phyloP scores from a whole-genome alignment of 805 yeast genomes.

The Lachancea mirantina region DNA sequence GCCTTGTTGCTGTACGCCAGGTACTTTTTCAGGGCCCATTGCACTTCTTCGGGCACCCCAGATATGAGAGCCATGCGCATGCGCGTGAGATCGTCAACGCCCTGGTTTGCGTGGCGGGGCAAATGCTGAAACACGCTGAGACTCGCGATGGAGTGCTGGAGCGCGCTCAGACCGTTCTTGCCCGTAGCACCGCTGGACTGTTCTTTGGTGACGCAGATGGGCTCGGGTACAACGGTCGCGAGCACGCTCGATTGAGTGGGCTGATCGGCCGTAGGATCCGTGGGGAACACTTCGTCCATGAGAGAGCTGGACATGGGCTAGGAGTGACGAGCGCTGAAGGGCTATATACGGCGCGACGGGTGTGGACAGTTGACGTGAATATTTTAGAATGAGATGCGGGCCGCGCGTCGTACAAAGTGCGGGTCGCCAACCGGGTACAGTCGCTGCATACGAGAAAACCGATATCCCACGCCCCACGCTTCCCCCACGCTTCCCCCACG shows the following conservation, averaged over 20 bases:
- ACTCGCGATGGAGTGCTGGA: conserved; percentile 27
- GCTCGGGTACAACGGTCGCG: conserved; percentile 21
- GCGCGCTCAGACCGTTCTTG: conserved; percentile 12
- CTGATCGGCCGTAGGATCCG: no score
- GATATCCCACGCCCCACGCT: no score
- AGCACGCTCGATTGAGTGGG: conserved; percentile 15
- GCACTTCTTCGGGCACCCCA: conserved; percentile 58
- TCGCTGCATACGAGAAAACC: no score
- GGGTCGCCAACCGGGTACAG: no score
- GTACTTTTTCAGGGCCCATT: conserved; percentile 56
- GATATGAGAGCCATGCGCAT: conserved; percentile 64
- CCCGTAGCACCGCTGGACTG: conserved; percentile 26
- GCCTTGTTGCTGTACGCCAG: conserved; percentile 36
- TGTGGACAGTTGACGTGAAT: no score
- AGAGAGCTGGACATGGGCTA: no score
- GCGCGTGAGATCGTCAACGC: conserved; percentile 57
- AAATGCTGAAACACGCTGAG: conserved; percentile 28
- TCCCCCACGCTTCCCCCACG: no score
- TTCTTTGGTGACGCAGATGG: conserved; percentile 25
- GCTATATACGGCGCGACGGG: no score
- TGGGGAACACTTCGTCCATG: no score
- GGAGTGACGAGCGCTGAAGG: no score
- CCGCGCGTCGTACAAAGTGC: no score
- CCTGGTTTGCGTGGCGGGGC: conserved; percentile 37
- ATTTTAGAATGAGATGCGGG: no score